Conservation (phyloP, 1,284 basidiomycete genomes). For the Pyrrhoderma lamaoense region DNA sequence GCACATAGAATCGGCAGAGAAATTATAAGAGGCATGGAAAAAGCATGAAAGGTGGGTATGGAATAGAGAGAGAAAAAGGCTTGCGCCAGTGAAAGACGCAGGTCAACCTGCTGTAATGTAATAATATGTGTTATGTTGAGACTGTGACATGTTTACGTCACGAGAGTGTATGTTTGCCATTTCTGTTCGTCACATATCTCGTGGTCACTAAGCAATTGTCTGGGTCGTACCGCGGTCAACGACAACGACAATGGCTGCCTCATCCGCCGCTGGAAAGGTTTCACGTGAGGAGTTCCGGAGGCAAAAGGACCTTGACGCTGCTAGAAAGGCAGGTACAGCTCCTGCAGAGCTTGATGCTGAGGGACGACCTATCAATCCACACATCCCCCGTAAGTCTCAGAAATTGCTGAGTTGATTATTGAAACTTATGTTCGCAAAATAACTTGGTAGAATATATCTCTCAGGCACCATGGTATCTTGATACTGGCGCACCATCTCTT, state of each 20-base stretch:
- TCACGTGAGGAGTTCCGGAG: conserved; percentile 90
- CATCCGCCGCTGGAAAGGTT: conserved; percentile 64
- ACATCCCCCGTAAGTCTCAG: conserved; percentile 79
- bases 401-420: neutral
- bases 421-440: conserved; percentile 11
- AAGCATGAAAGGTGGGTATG: neutral
- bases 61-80: neutral
- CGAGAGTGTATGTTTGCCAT: neutral
- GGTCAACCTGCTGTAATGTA: conserved; percentile 9
- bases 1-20: conserved; percentile 40
- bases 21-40: conserved; percentile 27
- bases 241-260: conserved; percentile 4
- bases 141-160: too few relatives aligned
- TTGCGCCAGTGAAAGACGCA: neutral
- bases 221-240: neutral
- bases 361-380: conserved; percentile 94
- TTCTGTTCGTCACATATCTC: neutral
- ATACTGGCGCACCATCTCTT: conserved; percentile 85
- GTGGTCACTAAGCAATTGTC: neutral
- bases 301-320: conserved; percentile 93
- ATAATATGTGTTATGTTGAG: too few relatives aligned
- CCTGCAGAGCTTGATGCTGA: conserved; percentile 92
- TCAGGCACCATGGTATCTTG: conserved; percentile 98
- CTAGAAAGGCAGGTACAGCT: conserved; percentile 95
- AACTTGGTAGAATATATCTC: conserved; percentile 71